Percentiles rank a stretch among this genome's conserved stretches.
These are phyloP conservation scores for Betula pendula DNA, from an alignment of 306 rosid species.

Conservation along the genomic window DNA sequence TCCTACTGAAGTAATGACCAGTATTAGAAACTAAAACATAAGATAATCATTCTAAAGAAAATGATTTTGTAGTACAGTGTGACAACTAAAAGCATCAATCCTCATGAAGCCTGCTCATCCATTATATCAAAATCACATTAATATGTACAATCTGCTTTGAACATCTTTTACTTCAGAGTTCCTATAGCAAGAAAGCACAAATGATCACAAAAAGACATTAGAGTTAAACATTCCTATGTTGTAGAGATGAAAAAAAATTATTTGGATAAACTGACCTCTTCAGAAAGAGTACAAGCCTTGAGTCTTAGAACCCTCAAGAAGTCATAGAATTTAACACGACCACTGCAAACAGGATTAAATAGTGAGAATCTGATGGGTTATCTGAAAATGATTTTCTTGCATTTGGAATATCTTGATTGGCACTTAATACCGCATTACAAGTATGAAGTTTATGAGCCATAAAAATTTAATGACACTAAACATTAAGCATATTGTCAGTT, in stretches of 20 bases:
- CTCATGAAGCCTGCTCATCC: neutral
- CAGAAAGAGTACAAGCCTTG: conserved; percentile 57
- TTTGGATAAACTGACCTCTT: conserved; percentile 63
- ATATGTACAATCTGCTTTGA: neutral
- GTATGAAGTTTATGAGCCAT: neutral
- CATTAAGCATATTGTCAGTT: neutral
- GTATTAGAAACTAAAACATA: neutral
- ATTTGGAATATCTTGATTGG: neutral
- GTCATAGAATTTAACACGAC: conserved; percentile 63
- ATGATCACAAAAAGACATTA: neutral
- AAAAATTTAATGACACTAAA: neutral
- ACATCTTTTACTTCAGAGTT: neutral
- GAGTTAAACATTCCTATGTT: neutral
- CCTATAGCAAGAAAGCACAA: neutral
- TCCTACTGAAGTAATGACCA: neutral
- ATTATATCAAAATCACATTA: neutral
- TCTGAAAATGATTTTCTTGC: neutral
- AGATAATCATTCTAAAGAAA: neutral
- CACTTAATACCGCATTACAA: neutral
- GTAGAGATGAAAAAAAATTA: neutral
- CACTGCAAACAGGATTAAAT: conserved; percentile 56
- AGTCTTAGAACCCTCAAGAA: conserved; percentile 75
- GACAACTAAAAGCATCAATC: neutral
- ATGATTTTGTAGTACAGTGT: neutral
- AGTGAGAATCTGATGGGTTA: conserved; percentile 1